Base-by-base conservation (phyloP, 352 stramenopile genomes). In the Phytophthora constricta region DNA sequence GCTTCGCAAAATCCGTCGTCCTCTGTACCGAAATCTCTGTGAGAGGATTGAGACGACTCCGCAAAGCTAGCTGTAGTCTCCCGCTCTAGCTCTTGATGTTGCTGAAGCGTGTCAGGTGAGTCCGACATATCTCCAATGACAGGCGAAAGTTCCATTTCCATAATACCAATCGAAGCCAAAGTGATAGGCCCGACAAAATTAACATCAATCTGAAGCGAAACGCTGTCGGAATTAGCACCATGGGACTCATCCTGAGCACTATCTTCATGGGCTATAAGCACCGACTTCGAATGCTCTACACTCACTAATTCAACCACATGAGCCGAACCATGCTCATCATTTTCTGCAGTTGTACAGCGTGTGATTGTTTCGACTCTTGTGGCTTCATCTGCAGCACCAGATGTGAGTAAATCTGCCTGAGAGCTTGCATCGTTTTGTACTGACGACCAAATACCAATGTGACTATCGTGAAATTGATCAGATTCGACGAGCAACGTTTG, bases 71-170 rank as follows among this genome's bases (percentile, higher is more conserved):
- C 3, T n/a, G 5, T 43, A 2, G 28, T 4, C 16, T 20, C n/a
- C 2, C 25, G 10, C 10, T 49, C 63, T 13, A 20, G 8, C 5
- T 54, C 39, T 28, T 51, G 4, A 9, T 37, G 22, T 33, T 34
- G 41, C 19, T 34, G 22, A 19, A 22, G 31, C 19, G 33, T 49
- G 34, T 75, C 14, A 11, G 77, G 75, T 27, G 80, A 87, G 2
- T 86, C 19, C 45, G 84, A 65, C 14, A 87, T 27, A 56, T 86
- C 76, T 8, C 73, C 43, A 28, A 83, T 89, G 4, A 78, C 78
- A 33, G 87, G 60, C 2, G 76, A 82, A 19, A 53, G 58, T 27
- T 50, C 49, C 27, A 56, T 27, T 33, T 4, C 25, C n/a, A n/a
- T n/a, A n/a, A n/a, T n/a, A n/a, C n/a, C n/a, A n/a, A n/a, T n/a